Evolutionary conservation across 2,329 filamentous ascomycete species (phyloP).

Genomic region (Xylariaceae sp.): DNA sequence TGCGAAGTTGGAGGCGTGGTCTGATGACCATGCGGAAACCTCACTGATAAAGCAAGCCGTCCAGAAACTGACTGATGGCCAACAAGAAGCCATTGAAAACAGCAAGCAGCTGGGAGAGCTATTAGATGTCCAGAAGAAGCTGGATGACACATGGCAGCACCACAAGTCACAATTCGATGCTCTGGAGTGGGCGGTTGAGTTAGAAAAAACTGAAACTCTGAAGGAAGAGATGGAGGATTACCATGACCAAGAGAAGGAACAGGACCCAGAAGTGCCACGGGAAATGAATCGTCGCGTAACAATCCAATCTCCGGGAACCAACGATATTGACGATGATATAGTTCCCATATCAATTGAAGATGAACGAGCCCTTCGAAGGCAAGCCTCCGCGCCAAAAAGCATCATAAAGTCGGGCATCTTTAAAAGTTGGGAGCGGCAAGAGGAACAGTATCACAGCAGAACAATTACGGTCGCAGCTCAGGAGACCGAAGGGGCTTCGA

Average conservation of each 20-base stretch:
- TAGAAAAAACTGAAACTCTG: constrained; percentile 4
- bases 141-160: constrained; percentile 19
- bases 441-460: constrained; percentile 10
- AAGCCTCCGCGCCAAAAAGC: constrained; percentile 21
- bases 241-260: neutral
- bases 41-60: constrained; percentile 21
- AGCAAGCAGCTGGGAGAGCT: constrained; percentile 19
- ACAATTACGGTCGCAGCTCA: neutral
- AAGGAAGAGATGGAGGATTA: neutral
- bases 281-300: constrained; percentile 24
- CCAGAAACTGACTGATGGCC: constrained; percentile 17
- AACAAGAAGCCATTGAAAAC: constrained; percentile 19
- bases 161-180: constrained; percentile 15
- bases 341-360: constrained; percentile 29
- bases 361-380: constrained; percentile 28
- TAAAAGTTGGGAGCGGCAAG: neutral
- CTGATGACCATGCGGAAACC: constrained; percentile 18
- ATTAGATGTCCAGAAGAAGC: constrained; percentile 21
- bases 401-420: constrained; percentile 26
- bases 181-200: constrained; percentile 7
- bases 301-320: constrained; percentile 23
- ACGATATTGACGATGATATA: constrained; percentile 21
- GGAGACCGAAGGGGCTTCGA: neutral
- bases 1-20: constrained; percentile 23
- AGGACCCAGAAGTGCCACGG: constrained; percentile 1